Conservation (phyloP, 371 early-diverging fungal species). For the Batkoa obscura region DNA sequence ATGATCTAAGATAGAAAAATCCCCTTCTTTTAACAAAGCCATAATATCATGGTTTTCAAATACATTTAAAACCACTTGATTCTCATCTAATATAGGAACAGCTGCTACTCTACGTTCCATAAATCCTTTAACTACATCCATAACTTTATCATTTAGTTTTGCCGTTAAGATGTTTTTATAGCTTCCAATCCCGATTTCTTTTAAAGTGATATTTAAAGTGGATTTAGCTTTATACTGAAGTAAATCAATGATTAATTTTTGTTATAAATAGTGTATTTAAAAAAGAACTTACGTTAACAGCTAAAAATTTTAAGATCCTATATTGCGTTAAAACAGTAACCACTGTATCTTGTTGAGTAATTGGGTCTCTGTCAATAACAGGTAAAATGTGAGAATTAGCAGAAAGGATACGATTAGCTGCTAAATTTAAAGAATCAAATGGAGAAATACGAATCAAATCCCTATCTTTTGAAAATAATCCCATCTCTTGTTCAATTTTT, state of each 20-base stretch:
- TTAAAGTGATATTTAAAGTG: conserved; percentile 38
- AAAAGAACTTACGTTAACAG: conserved; percentile 46
- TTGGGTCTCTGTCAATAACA: conserved; percentile 57
- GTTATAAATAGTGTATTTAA: not conserved
- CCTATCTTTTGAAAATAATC: conserved; percentile 31
- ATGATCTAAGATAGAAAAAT: conserved; percentile 51
- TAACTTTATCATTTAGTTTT: conserved; percentile 54
- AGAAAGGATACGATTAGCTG: conserved; percentile 48
- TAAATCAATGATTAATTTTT: not conserved
- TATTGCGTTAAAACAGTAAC: conserved; percentile 81
- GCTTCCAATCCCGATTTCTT: conserved; percentile 67
- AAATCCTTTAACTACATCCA: conserved; percentile 74
- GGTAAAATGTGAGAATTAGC: conserved; percentile 70
- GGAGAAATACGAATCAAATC: conserved; percentile 35
- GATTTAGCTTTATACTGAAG: conserved; percentile 15
- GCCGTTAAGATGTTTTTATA: conserved; percentile 61
- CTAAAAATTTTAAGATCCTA: conserved; percentile 75
- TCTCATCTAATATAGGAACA: conserved; percentile 77
- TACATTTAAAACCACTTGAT: conserved; percentile 69
- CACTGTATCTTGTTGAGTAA: conserved; percentile 60
- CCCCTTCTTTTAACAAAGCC: conserved; percentile 47
- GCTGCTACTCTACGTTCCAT: conserved; percentile 70
- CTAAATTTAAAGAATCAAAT: conserved; percentile 64
- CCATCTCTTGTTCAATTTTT: conserved; percentile 27
- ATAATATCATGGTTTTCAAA: conserved; percentile 89